Evolutionary conservation across 2,329 filamentous ascomycete species (phyloP).

Genomic region (Aaosphaeria arxii): DNA sequence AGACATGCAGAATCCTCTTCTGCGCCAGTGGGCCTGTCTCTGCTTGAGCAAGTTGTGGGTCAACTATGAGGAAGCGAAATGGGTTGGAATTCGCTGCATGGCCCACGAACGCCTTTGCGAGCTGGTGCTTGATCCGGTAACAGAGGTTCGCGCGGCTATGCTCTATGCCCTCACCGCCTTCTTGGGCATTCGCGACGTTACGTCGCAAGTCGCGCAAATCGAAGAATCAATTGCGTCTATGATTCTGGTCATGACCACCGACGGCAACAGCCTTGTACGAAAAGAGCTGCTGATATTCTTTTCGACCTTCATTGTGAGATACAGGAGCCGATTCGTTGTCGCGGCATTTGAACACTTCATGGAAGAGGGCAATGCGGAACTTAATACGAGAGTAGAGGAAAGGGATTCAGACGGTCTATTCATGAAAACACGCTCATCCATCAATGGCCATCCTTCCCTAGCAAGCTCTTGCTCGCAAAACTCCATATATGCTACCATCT

Average conservation of each 20-base stretch:
- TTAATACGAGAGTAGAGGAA: conserved; percentile 16
- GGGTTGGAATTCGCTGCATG: conserved; percentile 86
- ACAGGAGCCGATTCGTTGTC: conserved; percentile 89
- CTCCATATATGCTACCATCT: conserved; percentile 88
- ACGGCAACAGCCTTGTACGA: conserved; percentile 90
- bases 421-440: conserved; percentile 23
- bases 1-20: conserved; percentile 81
- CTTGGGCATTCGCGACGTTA: conserved; percentile 87
- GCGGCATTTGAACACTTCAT: conserved; percentile 86
- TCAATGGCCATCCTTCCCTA: conserved; percentile 7
- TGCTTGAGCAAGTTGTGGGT: conserved; percentile 95
- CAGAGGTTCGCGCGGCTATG: conserved; percentile 91
- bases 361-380: conserved; percentile 61
- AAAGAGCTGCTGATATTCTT: conserved; percentile 93
- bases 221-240: conserved; percentile 90
- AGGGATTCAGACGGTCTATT: conserved; percentile 24
- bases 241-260: conserved; percentile 85
- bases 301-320: conserved; percentile 84
- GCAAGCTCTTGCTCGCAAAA: conserved; percentile 61
- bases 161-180: conserved; percentile 92
- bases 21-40: conserved; percentile 93
- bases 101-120: conserved; percentile 79
- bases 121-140: conserved; percentile 79
- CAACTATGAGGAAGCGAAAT: conserved; percentile 88
- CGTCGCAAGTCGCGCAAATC: conserved; percentile 83